phyloP scores from a whole-genome alignment of 1,139 yeast genomes.

The Groenewaldozyma sp. region DNA sequence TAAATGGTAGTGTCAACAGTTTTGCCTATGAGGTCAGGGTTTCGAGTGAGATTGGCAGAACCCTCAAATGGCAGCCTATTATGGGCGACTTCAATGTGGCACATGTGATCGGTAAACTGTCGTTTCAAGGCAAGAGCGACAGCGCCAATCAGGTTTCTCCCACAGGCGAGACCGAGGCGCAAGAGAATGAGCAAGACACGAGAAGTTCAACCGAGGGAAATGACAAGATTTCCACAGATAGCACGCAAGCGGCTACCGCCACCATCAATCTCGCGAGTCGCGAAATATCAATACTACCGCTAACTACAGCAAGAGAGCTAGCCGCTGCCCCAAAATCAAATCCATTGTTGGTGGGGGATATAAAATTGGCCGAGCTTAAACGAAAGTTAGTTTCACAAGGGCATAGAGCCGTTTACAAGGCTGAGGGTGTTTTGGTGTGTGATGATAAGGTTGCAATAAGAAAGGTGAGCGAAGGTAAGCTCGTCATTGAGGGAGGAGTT shows the following conservation, averaged over 20 bases:
- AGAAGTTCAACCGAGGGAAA: conserved; percentile 18
- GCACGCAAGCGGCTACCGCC: background rate
- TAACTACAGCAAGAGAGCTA: conserved; percentile 22
- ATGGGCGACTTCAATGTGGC: conserved; percentile 78
- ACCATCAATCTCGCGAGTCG: background rate
- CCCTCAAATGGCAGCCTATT: conserved; percentile 74
- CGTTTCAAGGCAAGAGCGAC: conserved; percentile 22
- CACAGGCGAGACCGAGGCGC: conserved; percentile 3
- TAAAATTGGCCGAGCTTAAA: conserved; percentile 72
- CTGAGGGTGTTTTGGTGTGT: conserved; percentile 87
- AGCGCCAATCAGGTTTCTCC: conserved; percentile 21
- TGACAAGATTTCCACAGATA: conserved; percentile 1
- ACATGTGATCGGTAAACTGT: conserved; percentile 69
- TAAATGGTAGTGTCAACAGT: conserved; percentile 50
- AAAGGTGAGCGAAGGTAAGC: conserved; percentile 72
- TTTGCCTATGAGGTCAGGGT: conserved; percentile 65
- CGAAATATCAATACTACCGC: conserved; percentile 21
- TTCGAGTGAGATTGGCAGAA: conserved; percentile 54
- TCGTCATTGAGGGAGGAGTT: conserved; percentile 74
- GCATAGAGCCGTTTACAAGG: conserved; percentile 76
- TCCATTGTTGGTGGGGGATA: conserved; percentile 76
- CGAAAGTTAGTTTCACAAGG: conserved; percentile 49
- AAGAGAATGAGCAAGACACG: conserved; percentile 8
- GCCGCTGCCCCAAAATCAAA: conserved; percentile 29
- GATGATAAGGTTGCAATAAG: conserved; percentile 68